Base-by-base conservation (phyloP, 495 filamentous ascomycete species). In the Penicillium riverlandense region DNA sequence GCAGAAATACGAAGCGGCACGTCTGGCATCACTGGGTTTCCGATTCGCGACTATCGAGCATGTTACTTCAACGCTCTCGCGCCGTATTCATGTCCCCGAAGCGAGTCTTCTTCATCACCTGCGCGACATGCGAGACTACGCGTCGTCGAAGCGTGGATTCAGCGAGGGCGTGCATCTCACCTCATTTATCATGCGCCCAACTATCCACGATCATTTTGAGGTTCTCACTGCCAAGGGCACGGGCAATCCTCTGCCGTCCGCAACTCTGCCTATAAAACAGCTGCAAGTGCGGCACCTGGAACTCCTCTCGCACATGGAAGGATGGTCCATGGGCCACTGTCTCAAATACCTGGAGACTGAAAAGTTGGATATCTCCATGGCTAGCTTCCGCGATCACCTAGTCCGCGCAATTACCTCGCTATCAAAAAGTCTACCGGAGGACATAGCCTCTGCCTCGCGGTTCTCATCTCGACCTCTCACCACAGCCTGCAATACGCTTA, bases 151-250 rank as follows among this genome's bases (percentile, higher is more conserved):
- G 32, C 32, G 10, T 34, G 32, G 32, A 34, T 34, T 34, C 32
- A 7, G 10, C 32, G 32, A 84, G 15, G 87, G 85, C 1, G 84
- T 89, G 11, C 84, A 91, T 52, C 53, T 96, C 0, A 82, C 81
- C 34, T 77, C 84, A 35, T 96, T 91, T 49, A 79, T 83, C 6
- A 70, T 91, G 44, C 78, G 84, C 16, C 79, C 86, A 2, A 73
- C 79, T 7, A 63, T 85, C 6, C 75, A 76, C 35, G 74, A 76
- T 48, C 81, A 80, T 14, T 90, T 88, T 50, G 85, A 94, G 47
- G 67, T 96, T 35, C 68, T 92, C 30, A 85, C 86, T 22, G 75
- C 77, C 13, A 79, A 74, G 45, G 72, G 77, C 35, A 69, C 74
- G 11, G 76, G 74, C 11, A 84, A 85, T 48, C 74, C 81, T 29